phyloP scores from a whole-genome alignment of 371 early-diverging fungal species.

The Apophysomyces trapeziformis region DNA sequence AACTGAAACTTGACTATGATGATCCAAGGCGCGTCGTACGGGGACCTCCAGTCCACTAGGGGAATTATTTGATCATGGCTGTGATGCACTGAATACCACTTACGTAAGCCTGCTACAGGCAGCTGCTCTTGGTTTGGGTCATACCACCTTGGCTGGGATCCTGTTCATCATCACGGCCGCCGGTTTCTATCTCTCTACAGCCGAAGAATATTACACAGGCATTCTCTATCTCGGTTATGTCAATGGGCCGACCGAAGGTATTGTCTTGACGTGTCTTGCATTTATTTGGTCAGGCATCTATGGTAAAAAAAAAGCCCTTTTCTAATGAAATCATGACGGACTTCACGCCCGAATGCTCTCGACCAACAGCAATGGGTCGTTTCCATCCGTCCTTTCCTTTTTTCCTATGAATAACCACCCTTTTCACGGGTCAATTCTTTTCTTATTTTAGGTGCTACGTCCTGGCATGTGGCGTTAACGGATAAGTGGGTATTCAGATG shows the following conservation, averaged over 20 bases:
- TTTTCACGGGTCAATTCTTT: too few species aligned
- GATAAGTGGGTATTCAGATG: conserved; percentile 30
- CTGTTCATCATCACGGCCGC: conserved; percentile 71
- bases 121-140: conserved; percentile 81
- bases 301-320: conserved; percentile 30
- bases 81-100: conserved; percentile 92
- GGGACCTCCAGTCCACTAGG: conserved; percentile 95
- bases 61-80: conserved; percentile 93
- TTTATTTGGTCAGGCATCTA: conserved; percentile 74
- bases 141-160: conserved; percentile 67
- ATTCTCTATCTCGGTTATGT: conserved; percentile 89
- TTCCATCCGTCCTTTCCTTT: too few species aligned
- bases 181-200: conserved; percentile 92
- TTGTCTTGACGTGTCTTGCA: conserved; percentile 73
- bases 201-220: conserved; percentile 97
- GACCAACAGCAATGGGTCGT: too few species aligned
- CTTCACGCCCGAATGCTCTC: too few species aligned
- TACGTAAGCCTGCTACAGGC: conserved; percentile 83
- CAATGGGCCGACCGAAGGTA: conserved; percentile 97
- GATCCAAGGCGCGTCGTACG: conserved; percentile 67
- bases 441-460: conserved; percentile 37
- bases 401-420: too few species aligned
- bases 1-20: not conserved
- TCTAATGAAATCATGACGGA: not conserved
- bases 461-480: conserved; percentile 41